Conservation (phyloP, 1,139 yeast genomes). For the Suhomyces kunorum region DNA sequence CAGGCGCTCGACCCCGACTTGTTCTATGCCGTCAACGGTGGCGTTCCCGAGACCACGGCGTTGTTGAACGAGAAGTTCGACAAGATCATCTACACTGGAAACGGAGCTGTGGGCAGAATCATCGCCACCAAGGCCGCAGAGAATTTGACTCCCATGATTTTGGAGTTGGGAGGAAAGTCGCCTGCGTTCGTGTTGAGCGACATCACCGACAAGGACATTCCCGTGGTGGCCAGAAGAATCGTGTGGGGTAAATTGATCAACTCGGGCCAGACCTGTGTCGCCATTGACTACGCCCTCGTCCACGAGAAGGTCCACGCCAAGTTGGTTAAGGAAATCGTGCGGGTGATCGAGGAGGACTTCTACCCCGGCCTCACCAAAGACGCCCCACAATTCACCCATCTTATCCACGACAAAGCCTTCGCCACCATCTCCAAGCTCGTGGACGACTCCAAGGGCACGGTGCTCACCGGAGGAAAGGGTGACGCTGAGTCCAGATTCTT, state of each 20-base stretch:
- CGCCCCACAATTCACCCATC: conserved; percentile 52
- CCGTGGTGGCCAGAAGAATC: conserved; percentile 62
- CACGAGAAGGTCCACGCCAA: conserved; percentile 50
- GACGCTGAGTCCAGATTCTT: conserved; percentile 52
- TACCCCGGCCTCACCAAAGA: conserved; percentile 41
- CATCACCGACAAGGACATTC: conserved; percentile 45
- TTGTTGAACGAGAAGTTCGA: conserved; percentile 70
- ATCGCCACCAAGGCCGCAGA: conserved; percentile 83
- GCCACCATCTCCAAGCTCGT: conserved; percentile 50
- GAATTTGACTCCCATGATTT: conserved; percentile 72
- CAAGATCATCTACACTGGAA: conserved; percentile 87
- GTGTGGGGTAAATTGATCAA: conserved; percentile 79
- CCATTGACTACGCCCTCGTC: conserved; percentile 78
- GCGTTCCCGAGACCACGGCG: conserved; percentile 65
- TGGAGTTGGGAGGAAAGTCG: conserved; percentile 94
- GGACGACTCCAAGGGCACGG: conserved; percentile 54
- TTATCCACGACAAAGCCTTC: conserved; percentile 64
- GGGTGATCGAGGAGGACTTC: conserved; percentile 46
- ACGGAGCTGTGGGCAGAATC: conserved; percentile 71
- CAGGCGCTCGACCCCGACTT: conserved; percentile 56
- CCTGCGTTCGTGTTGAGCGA: conserved; percentile 71
- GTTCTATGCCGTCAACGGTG: conserved; percentile 72
- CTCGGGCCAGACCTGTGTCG: conserved; percentile 91
- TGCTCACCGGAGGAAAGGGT: conserved; percentile 58
- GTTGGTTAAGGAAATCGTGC: conserved; percentile 48